phyloP scores from a whole-genome alignment of 441 rosid genomes.

The Macaranga tanarius region DNA sequence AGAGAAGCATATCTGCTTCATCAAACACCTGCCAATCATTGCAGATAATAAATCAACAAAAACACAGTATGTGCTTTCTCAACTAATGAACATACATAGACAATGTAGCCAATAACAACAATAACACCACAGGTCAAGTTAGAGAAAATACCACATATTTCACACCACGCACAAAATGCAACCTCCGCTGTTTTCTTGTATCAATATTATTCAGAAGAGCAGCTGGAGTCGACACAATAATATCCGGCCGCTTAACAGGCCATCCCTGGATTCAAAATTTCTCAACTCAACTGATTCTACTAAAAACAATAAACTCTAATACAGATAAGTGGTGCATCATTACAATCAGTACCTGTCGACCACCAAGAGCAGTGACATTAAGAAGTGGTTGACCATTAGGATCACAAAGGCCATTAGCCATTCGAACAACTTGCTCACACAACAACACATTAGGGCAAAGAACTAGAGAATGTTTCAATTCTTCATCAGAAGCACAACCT shows the following conservation, averaged over 20 bases:
- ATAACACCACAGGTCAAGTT: neutral
- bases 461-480: conserved; percentile 49
- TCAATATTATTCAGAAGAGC: conserved; percentile 80
- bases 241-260: conserved; percentile 72
- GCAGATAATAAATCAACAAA: conserved; percentile 2
- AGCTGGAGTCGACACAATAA: conserved; percentile 86
- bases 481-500: conserved; percentile 8
- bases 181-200: conserved; percentile 46
- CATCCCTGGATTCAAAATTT: conserved; percentile 65
- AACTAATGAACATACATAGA: conserved; percentile 9
- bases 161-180: conserved; percentile 58
- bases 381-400: conserved; percentile 67
- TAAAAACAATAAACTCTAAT: neutral
- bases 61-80: neutral
- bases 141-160: conserved; percentile 69
- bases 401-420: conserved; percentile 66
- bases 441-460: conserved; percentile 89
- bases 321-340: neutral
- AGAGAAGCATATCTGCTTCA: conserved; percentile 98
- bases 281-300: conserved; percentile 1
- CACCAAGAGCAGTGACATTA: conserved; percentile 63
- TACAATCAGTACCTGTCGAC: conserved; percentile 54
- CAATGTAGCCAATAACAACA: neutral
- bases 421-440: conserved; percentile 86
- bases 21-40: conserved; percentile 71